Evolutionary conservation across 2,329 filamentous ascomycete genomes (phyloP), one percentile per base, ranked within the genome.

Genomic region (Trichoderma afroharzianum): DNA sequence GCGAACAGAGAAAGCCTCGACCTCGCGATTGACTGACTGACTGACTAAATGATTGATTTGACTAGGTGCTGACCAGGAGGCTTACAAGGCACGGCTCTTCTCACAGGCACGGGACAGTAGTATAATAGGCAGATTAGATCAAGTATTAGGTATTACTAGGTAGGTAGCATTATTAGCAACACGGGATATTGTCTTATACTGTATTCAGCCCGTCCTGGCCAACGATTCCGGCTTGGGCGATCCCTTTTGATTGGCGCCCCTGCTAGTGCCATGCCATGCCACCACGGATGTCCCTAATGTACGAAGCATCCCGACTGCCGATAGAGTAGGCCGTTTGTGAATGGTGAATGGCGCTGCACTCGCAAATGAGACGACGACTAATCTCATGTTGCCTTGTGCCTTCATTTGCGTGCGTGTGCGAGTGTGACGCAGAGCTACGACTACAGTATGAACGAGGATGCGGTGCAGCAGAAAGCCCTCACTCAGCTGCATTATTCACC

Each of bases 221-320:
- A 68, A 50, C 66, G 58, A 47, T 33, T 50, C 55, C 28, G 66
- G 66, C 53, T 53, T 66, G 69, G 69, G 62, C 61, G 61, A 71
- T 71, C 69, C 69, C 53, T 36, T 71, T 66, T 71, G 50, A 66
- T 71, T 71, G 68, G 68, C 61, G 53, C 53, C 50, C 53, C 43
- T 63, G 59, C 55, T 58, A 32, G 64, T 68, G 64, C 64, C 64
- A 68, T 43, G 53, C 64, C 62, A 63, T 59, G 55, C 55, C 15
- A 59, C 43, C 43, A n/a, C 39, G 39, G 39, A 43, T 43, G 39
- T 43, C n/a, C 43, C 43, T 50, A 50, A 47, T 47, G 43, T 50
- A 50, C 43, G 43, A 50, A 50, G 43, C 43, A 39, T 62, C 58
- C 58, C 58, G 58, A 21, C 58, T 62, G 58, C 58, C 58, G 58